Evolutionary conservation across 2,329 filamentous ascomycete genomes (phyloP).

Genomic region (Chaetomiaceae sp.): DNA sequence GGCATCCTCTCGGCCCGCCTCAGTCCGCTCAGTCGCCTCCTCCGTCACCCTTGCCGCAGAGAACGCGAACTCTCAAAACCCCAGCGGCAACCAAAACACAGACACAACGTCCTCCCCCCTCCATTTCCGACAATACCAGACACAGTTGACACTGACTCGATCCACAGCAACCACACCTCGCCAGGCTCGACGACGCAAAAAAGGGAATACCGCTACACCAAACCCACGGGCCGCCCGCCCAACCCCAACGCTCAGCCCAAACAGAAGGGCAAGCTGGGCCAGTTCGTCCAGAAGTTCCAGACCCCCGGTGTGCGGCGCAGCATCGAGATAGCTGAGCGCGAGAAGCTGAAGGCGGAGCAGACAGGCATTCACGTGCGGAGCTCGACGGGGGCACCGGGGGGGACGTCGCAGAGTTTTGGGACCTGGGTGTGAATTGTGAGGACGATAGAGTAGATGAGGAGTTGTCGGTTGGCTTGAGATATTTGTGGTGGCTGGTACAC

Average conservation of each 20-base stretch:
- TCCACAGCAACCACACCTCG: too few species aligned
- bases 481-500: too few species aligned
- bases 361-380: slow-evolving; percentile 10
- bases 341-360: slow-evolving; percentile 12
- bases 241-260: slow-evolving; percentile 17
- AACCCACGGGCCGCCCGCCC: not conserved
- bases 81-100: too few species aligned
- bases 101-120: too few species aligned
- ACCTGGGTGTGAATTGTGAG: too few species aligned
- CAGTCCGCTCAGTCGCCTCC: not conserved
- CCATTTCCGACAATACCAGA: not conserved
- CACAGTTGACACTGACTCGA: too few species aligned
- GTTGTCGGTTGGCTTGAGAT: too few species aligned
- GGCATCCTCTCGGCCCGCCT: not conserved
- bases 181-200: too few species aligned
- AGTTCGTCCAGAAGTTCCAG: slow-evolving; percentile 18
- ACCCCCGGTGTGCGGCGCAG: slow-evolving; percentile 13
- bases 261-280: slow-evolving; percentile 11
- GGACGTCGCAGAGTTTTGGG: not conserved
- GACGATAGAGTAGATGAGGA: too few species aligned
- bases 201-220: slow-evolving; percentile 2
- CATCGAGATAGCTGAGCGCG: slow-evolving; percentile 4
- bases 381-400: not conserved
- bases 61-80: too few species aligned
- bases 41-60: not conserved